A percentile compares a stretch with the other conserved stretches of the same genome.
These are phyloP conservation scores for Xylogone sp. DNA, from an alignment of 2,329 filamentous ascomycete species.

Conservation along the genomic window DNA sequence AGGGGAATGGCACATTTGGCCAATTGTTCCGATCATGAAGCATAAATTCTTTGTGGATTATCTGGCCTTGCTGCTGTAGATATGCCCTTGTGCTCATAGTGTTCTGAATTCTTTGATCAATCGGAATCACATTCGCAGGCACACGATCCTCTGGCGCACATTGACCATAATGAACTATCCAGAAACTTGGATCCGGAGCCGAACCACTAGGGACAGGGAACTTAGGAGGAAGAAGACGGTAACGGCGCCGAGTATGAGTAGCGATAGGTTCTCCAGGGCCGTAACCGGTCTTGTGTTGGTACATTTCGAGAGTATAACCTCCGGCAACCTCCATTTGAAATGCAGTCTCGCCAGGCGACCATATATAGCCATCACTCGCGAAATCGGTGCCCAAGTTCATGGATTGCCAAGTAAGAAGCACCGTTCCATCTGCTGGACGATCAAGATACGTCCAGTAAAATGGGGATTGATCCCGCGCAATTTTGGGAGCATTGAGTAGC, in stretches of 20 bases:
- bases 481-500: conserved; percentile 77
- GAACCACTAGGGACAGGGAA: conserved; percentile 65
- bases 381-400: conserved; percentile 68
- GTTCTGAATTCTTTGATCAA: conserved; percentile 56
- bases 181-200: conserved; percentile 75
- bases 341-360: conserved; percentile 76
- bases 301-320: conserved; percentile 81
- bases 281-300: conserved; percentile 77
- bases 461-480: conserved; percentile 77
- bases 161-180: conserved; percentile 86
- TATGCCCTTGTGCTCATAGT: conserved; percentile 59
- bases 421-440: conserved; percentile 73
- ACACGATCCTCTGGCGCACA: conserved; percentile 71
- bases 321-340: conserved; percentile 69
- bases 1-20: conserved; percentile 75
- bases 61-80: conserved; percentile 72
- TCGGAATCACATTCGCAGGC: conserved; percentile 62
- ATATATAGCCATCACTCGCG: conserved; percentile 89
- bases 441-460: conserved; percentile 95
- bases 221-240: conserved; percentile 74
- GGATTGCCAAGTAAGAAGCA: conserved; percentile 88
- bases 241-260: conserved; percentile 76
- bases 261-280: conserved; percentile 71
- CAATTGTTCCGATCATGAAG: conserved; percentile 84
- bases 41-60: conserved; percentile 92